phyloP scores from a whole-genome alignment of 768 basidiomycete species.

The Psilocybe azurescens region DNA sequence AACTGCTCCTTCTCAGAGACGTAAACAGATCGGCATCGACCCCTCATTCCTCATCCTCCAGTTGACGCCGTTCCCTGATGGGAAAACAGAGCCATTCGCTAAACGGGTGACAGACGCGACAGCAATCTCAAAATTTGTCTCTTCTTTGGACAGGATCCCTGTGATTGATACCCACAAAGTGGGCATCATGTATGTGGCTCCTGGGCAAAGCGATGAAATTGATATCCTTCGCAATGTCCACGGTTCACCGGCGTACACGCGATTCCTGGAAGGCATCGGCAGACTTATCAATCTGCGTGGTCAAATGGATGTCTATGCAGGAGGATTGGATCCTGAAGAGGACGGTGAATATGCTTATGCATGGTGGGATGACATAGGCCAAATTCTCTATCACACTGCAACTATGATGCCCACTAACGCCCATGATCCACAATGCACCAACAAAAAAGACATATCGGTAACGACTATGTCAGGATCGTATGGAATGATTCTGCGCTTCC shows the following conservation, averaged over 20 bases:
- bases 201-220: constrained; percentile 82
- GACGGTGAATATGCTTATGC: constrained; percentile 98
- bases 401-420: constrained; percentile 92
- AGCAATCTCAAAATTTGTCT: constrained; percentile 61
- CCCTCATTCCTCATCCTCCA: constrained; percentile 88
- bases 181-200: constrained; percentile 94
- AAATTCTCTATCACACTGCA: constrained; percentile 93
- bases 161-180: constrained; percentile 98
- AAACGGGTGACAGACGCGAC: constrained; percentile 55
- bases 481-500: constrained; percentile 96
- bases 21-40: constrained; percentile 85
- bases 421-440: constrained; percentile 71
- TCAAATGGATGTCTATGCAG: constrained; percentile 91
- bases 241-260: constrained; percentile 94
- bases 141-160: constrained; percentile 79
- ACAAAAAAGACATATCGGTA: constrained; percentile 96
- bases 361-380: constrained; percentile 98
- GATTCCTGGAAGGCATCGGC: constrained; percentile 91
- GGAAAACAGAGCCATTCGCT: constrained; percentile 40
- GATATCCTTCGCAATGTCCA: constrained; percentile 91
- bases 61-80: constrained; percentile 69
- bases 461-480: constrained; percentile 94
- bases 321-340: constrained; percentile 87
- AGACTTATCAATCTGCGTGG: constrained; percentile 87
- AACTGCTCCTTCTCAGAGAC: constrained; percentile 84